Percentiles rank a stretch among this genome's conserved stretches.
Conservation (phyloP, 2,329 filamentous ascomycete species). For the Neopestalotiopsis clavispora region DNA sequence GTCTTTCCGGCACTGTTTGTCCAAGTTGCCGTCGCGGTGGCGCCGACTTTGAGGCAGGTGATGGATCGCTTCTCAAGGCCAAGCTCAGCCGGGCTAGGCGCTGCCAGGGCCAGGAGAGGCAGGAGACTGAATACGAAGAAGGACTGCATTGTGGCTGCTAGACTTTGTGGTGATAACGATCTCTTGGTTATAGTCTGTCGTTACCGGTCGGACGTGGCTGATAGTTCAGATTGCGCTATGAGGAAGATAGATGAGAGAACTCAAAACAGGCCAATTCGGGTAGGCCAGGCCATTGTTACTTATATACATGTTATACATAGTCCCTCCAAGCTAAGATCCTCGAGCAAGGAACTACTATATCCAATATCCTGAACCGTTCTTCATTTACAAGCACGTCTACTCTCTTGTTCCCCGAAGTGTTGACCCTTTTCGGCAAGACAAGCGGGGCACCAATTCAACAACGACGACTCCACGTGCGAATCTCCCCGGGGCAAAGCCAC, state of each 20-base stretch:
- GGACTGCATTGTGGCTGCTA: slow-evolving; percentile 8
- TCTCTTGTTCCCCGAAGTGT: not conserved
- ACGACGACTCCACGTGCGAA: slow-evolving; percentile 8
- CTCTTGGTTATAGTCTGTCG: not conserved
- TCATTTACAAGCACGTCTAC: not conserved
- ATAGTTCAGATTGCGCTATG: not conserved
- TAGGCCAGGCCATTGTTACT: not conserved
- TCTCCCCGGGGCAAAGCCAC: slow-evolving; percentile 6
- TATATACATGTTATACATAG: not conserved
- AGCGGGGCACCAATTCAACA: slow-evolving; percentile 1
- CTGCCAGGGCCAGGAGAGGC: slow-evolving; percentile 20
- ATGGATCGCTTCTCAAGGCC: slow-evolving; percentile 33
- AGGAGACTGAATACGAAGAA: slow-evolving; percentile 20
- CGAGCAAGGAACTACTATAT: not conserved
- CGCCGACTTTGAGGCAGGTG: slow-evolving; percentile 43
- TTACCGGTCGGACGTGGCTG: not conserved
- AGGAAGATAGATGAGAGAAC: not conserved
- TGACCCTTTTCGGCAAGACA: slow-evolving; percentile 14
- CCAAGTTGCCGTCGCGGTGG: slow-evolving; percentile 51
- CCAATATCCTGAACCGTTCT: not conserved
- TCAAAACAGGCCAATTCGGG: not conserved
- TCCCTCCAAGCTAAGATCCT: not conserved
- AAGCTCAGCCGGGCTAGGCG: slow-evolving; percentile 17
- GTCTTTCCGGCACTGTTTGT: slow-evolving; percentile 45
- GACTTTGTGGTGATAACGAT: not conserved